A percentile compares a stretch with the other conserved stretches of the same genome.
These are phyloP conservation scores for Phytophthora boehmeriae DNA, from an alignment of 352 stramenopile genomes.

Conservation along the genomic window DNA sequence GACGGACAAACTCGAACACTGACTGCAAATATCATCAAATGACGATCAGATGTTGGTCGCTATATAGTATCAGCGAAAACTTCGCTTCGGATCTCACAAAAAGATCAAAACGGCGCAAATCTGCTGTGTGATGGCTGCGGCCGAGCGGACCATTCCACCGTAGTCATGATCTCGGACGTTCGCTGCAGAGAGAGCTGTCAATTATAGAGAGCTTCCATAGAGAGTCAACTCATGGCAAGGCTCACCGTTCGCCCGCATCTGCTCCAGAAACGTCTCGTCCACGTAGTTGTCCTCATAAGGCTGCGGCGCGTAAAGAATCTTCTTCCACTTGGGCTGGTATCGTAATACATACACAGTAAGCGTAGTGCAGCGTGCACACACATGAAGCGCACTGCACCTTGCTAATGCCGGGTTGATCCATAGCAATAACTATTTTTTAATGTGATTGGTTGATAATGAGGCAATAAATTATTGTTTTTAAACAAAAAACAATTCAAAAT, in stretches of 20 bases:
- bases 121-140: constrained; percentile 88
- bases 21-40: constrained; percentile 39
- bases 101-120: constrained; percentile 90
- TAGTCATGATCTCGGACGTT: constrained; percentile 88
- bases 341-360: background rate
- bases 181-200: constrained; percentile 34
- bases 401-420: no score
- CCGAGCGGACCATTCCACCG: constrained; percentile 83
- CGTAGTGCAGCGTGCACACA: no score
- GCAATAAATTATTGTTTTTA: no score
- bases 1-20: constrained; percentile 74
- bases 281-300: constrained; percentile 93
- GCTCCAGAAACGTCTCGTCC: constrained; percentile 87
- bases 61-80: constrained; percentile 5
- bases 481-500: no score
- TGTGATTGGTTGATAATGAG: no score
- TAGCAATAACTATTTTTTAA: no score
- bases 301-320: constrained; percentile 89
- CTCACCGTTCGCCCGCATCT: constrained; percentile 90
- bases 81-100: constrained; percentile 56
- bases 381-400: background rate
- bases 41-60: background rate
- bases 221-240: background rate
- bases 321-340: constrained; percentile 64
- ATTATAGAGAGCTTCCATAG: background rate